Evolutionary conservation across 305 asterid species (phyloP), one percentile per base, ranked within the genome.

Genomic region (Solanum hybrid): DNA sequence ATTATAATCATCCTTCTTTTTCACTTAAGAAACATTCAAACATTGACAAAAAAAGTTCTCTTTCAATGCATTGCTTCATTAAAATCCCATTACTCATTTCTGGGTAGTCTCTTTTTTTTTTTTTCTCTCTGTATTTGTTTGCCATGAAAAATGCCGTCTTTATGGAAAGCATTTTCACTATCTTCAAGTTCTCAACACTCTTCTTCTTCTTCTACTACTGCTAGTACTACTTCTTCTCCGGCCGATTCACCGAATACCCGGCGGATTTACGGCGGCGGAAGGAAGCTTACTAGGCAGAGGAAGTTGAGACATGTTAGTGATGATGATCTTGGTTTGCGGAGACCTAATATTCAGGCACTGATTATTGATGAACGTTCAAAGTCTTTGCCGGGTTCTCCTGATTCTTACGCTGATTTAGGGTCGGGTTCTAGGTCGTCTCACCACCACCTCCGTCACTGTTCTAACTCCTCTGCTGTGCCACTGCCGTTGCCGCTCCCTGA

Each of bases 401-500:
- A 83, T 92, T 84, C 16, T 31, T 84, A 84, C 22, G 29, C 10
- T 13, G 88, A 84, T 31, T 57, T 85, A 1, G 76, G 88, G 46
- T 93, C 95, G 31, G 88, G 91, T 51, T 87, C 86, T 64, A 87
- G 89, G 90, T 90, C 92, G 22, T 93, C 90, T 10, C 86, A n/a
- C 74, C 89, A 24, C 61, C 87, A 13, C 39, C 88, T 69, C 40
- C 69, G 83, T 73, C 98, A 92, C 90, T 95, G 97, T 96, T 94
- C 96, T 51, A 93, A 91, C 89, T 46, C 74, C 22, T 93, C 95
- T 18, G 96, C 96, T 71, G 95, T 94, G 91, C 98, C 98, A 14
- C 96, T 90, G 89, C 99, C 98, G 37, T 94, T 96, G 88, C 99
- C 99, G 46, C 96, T 94, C 39, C 98, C 98, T 36, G 96, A 93